Evolutionary conservation across 2,329 filamentous ascomycete genomes (phyloP).

Genomic region (Phaeosphaeriaceae sp.): DNA sequence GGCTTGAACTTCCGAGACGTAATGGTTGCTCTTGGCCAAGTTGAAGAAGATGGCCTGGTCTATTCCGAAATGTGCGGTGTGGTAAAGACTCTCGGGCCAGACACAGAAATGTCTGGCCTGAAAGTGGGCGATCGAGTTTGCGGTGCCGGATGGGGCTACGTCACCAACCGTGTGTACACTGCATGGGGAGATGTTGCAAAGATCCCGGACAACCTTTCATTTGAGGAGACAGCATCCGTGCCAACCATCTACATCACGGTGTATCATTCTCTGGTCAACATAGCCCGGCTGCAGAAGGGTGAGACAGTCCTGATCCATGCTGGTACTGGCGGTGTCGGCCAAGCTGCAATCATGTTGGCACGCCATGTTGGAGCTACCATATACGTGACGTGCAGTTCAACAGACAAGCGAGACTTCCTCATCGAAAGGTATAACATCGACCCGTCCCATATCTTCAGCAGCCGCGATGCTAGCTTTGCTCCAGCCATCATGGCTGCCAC

Average conservation of each 20-base stretch:
- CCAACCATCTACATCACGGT: constrained; percentile 1
- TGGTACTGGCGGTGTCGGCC: constrained; percentile 29
- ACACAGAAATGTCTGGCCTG: background rate
- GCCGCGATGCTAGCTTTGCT: constrained; percentile 15
- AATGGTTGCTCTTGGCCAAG: constrained; percentile 10
- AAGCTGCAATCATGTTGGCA: constrained; percentile 24
- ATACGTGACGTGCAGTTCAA: constrained; percentile 4
- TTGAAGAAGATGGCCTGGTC: background rate
- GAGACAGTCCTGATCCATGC: constrained; percentile 36
- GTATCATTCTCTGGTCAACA: constrained; percentile 23
- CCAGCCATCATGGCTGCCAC: constrained; percentile 5
- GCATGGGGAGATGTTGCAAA: background rate
- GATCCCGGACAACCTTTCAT: constrained; percentile 17
- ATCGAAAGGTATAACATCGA: constrained; percentile 14
- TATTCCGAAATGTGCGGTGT: background rate
- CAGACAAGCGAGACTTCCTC: constrained; percentile 1
- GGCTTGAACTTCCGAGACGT: constrained; percentile 23
- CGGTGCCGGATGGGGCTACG: background rate
- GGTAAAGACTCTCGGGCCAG: background rate
- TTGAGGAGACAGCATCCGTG: constrained; percentile 17
- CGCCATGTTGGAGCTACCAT: constrained; percentile 13
- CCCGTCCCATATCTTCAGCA: constrained; percentile 37
- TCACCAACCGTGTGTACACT: background rate
- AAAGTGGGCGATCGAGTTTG: constrained; percentile 3
- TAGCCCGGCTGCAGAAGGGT: constrained; percentile 28